Evolutionary conservation across 192 early-diverging fungal species (phyloP), one percentile per base, ranked within the genome.

Genomic region (Spizellomyces punctatus): DNA sequence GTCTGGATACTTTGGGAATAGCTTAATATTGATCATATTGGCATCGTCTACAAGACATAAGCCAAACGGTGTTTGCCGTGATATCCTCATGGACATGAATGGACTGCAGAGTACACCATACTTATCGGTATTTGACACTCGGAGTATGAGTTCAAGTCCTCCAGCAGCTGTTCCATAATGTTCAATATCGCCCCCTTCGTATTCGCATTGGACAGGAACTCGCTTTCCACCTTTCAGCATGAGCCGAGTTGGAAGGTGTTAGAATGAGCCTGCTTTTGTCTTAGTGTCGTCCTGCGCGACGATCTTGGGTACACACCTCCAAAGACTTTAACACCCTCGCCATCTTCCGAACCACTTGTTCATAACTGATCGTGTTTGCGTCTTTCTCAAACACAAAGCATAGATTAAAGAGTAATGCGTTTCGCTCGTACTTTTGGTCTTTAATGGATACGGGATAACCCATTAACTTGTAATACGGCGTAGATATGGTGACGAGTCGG

Each of bases 301-400:
- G 27, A 36, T n/a, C 27, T 36, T 36, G 0, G 54, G 22, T 7
- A 7, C 22, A 19, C 54, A 88, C 88, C 83, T 99, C 96, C 17
- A 98, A 74, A 14, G 89, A 86, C 63, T 90, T 85, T 60, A 99
- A 66, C 36, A 94, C 83, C 6, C 91, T 74, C 0, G 95, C 94
- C 52, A 99, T 85, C 58, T 96, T 95, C 45, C 89, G 78, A 0
- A 97, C 95, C 46, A 98, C 89, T 47, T 94, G 91, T 58, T 95
- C 93, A 64, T 94, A 97, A 48, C 89, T 88, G 43, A 80, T 81
- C 41, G 91, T 93, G 52, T 94, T 89, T 1, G 91, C 93, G 17
- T 86, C 78, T 19, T 86, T 88, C 59, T 95, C 92, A 84, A 99
- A 98, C 10, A 95, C 91, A 88, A 99, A 97, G 64, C 93, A 91